Evolutionary conservation across 1,284 basidiomycete species (phyloP).

Genomic region (Clitocybe nebularis): DNA sequence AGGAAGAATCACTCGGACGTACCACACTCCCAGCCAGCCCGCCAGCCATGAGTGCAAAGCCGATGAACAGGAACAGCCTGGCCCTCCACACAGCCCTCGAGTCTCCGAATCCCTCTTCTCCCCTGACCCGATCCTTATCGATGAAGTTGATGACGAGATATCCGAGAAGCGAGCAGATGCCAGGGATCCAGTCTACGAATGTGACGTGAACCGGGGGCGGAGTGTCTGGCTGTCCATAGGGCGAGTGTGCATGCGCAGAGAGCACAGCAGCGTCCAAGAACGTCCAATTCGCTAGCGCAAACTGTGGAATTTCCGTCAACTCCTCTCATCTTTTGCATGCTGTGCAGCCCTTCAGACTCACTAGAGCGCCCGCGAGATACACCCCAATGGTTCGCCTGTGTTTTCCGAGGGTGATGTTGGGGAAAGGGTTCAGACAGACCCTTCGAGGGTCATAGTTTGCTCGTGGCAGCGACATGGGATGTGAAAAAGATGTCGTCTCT

Average conservation of each 20-base stretch:
- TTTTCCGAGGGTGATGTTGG: conserved; percentile 56
- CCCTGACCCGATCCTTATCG: conserved; percentile 88
- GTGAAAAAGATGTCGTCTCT: conserved; percentile 12
- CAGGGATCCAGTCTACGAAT: conserved; percentile 95
- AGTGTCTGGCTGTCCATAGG: conserved; percentile 54
- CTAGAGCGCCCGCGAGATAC: conserved; percentile 87
- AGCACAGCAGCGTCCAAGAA: conserved; percentile 92
- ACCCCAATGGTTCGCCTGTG: conserved; percentile 83
- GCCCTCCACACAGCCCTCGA: conserved; percentile 87
- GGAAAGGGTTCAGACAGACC: conserved; percentile 77
- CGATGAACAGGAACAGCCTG: conserved; percentile 87
- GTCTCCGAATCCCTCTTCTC: conserved; percentile 80
- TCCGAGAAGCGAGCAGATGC: conserved; percentile 90
- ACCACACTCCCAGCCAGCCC: conserved; percentile 92
- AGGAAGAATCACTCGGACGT: conserved; percentile 30
- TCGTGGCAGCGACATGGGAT: conserved; percentile 60
- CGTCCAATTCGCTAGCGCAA: conserved; percentile 93
- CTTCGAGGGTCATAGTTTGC: conserved; percentile 86
- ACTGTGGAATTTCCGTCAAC: conserved; percentile 42
- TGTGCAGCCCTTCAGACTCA: conserved; percentile 39
- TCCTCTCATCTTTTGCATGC: conserved; percentile 4
- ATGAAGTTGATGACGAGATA: conserved; percentile 93
- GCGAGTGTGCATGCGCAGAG: conserved; percentile 77
- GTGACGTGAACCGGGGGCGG: conserved; percentile 81
- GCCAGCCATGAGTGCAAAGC: conserved; percentile 95